These are phyloP conservation scores for Fusarium ambrosium DNA, from an alignment of 2,329 filamentous ascomycete species.

Conservation along the genomic window DNA sequence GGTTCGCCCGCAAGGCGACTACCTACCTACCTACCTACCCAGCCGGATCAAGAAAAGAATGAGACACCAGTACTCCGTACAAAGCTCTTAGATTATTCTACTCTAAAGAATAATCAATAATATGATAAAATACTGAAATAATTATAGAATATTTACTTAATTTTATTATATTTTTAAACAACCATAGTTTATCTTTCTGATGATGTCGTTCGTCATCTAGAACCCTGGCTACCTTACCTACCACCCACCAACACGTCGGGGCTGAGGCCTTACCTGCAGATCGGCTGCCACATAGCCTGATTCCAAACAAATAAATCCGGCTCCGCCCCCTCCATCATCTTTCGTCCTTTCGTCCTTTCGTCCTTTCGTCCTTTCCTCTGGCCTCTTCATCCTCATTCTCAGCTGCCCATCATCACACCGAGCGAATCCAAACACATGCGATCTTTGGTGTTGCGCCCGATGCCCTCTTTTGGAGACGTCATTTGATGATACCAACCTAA, in stretches of 20 bases:
- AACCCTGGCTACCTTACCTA: too few relatives aligned
- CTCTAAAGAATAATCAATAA: too few relatives aligned
- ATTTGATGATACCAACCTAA: background rate
- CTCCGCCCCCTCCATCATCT: background rate
- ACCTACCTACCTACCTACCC: background rate
- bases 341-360: background rate
- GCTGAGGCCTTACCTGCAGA: background rate
- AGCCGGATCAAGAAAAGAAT: too few relatives aligned
- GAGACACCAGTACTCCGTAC: too few relatives aligned
- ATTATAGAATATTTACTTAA: too few relatives aligned
- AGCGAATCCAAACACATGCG: background rate
- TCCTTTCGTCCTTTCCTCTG: background rate
- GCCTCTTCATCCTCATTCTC: background rate
- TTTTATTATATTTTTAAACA: too few relatives aligned
- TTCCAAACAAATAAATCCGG: background rate
- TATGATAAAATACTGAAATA: too few relatives aligned
- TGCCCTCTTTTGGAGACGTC: background rate
- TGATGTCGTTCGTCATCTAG: too few relatives aligned
- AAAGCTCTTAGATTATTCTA: too few relatives aligned
- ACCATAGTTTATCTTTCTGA: too few relatives aligned
- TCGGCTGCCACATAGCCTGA: background rate
- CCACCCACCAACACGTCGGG: background rate
- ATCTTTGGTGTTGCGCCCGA: background rate
- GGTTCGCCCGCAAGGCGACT: background rate
- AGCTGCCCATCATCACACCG: background rate